Conservation (phyloP, 2,329 filamentous ascomycete species). For the Periconia sp. region DNA sequence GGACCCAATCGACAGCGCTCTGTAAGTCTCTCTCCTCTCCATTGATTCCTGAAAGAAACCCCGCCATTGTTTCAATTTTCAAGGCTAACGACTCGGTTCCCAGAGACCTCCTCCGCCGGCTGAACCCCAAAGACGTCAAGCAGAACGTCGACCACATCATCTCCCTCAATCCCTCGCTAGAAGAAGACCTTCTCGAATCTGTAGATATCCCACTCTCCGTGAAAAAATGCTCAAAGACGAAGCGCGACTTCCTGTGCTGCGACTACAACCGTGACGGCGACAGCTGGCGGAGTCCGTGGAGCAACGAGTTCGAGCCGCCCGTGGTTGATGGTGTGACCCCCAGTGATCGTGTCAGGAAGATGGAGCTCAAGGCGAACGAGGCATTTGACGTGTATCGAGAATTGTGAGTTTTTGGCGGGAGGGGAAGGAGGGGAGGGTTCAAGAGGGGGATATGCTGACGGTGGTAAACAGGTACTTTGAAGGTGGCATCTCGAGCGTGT, state of each 20-base stretch:
- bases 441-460: constrained; percentile 21
- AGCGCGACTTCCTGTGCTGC: constrained; percentile 95
- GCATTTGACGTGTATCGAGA: constrained; percentile 97
- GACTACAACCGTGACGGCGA: constrained; percentile 99
- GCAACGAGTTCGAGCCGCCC: constrained; percentile 94
- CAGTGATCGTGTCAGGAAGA: constrained; percentile 85
- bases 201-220: constrained; percentile 93
- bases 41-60: not conserved
- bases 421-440: not conserved
- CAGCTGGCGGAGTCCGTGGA: constrained; percentile 98
- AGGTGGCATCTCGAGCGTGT: constrained; percentile 92
- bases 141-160: constrained; percentile 88
- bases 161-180: constrained; percentile 82
- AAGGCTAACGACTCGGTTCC: not conserved
- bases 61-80: not conserved
- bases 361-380: constrained; percentile 93
- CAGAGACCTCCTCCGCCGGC: constrained; percentile 95
- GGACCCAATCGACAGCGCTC: constrained; percentile 63
- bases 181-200: constrained; percentile 95
- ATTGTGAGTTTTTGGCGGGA: constrained; percentile 54
- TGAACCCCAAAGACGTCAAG: constrained; percentile 91
- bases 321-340: constrained; percentile 83
- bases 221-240: constrained; percentile 81
- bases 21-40: constrained; percentile 55
- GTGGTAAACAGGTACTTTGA: constrained; percentile 74